Percentiles rank a stretch among this genome's conserved stretches.
phyloP scores from a whole-genome alignment of 176 grass and related monocot species.

The Carex littledalei region DNA sequence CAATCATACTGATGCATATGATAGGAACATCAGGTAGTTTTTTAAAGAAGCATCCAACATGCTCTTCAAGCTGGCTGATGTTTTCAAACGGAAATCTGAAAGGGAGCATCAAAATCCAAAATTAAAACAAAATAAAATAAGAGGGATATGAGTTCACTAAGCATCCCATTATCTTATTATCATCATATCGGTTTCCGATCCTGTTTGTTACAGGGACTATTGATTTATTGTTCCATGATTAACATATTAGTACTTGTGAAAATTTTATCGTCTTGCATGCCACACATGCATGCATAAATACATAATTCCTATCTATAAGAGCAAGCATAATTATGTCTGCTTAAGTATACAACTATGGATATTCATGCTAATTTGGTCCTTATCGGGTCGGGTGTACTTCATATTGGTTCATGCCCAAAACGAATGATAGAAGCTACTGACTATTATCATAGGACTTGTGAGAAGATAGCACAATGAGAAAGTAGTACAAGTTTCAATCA shows the following conservation, averaged over 20 bases:
- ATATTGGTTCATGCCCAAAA: too few relatives aligned
- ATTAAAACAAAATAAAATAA: conserved; percentile 4
- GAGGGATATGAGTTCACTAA: neutral
- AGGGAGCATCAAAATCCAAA: conserved; percentile 7
- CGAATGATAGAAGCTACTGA: neutral
- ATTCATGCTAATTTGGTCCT: neutral
- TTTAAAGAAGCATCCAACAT: conserved; percentile 55
- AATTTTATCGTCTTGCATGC: neutral
- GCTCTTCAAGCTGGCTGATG: conserved; percentile 54
- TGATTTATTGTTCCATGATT: neutral
- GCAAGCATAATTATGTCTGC: neutral
- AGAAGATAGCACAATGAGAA: neutral
- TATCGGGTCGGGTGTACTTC: too few relatives aligned
- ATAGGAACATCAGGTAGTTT: conserved; percentile 65
- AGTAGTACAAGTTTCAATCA: neutral
- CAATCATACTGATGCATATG: conserved; percentile 89
- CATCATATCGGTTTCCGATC: neutral
- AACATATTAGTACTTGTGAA: neutral
- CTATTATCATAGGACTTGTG: too few relatives aligned
- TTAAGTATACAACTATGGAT: neutral
- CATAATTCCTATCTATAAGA: neutral
- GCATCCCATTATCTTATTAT: neutral
- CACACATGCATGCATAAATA: neutral
- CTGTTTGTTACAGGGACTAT: neutral
- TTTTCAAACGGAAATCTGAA: conserved; percentile 43